Base-by-base conservation (phyloP, 2,329 filamentous ascomycete genomes). In the Juglanconis oblonga region DNA sequence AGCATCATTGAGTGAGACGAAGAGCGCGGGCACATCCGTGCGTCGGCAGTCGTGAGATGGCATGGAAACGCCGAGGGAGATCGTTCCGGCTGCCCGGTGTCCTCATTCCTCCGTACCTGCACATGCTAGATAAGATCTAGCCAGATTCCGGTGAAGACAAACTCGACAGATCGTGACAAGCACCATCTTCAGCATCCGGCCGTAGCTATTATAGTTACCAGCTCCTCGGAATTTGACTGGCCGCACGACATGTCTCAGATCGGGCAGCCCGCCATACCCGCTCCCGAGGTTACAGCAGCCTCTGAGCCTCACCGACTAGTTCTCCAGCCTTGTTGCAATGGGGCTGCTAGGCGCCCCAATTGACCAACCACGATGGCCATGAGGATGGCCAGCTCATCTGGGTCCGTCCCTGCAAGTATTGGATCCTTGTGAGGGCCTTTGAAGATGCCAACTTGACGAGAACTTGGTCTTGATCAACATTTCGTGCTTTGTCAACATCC, bases 241-340 rank as follows among this genome's bases (percentile, higher is more conserved):
- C 29, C 33, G 52, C 29, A 49, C 47, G 10, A 14, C n/a, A 36
- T 54, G 59, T 61, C 55, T 61, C 50, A 55, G 55, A 24, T 38
- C 47, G 57, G n/a, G 35, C n/a, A 29, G 13, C 32, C 33, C n/a
- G 31, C 32, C 32, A 3, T 31, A 56, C 45, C 33, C 32, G 51
- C 47, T 35, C 42, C 49, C 47, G 42, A 44, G 52, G 35, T 33
- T 33, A 52, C 29, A 10, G 24, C 42, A 57, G 58, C 36, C 57
- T 52, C 51, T 60, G 57, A 48, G 61, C 48, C 54, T 62, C 61
- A 62, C 61, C 57, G 61, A 57, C 61, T 44, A 52, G 45, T 45
- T 47, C 24, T 5, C 38, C 47, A 61, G 49, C 10, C 47, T 61
- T 45, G 57, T 51, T 35, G 35, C 35, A 33, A 50, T 57, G 45